These are phyloP conservation scores for Fragaria nilgerrensis DNA, from an alignment of 306 rosid genomes.

Conservation along the genomic window DNA sequence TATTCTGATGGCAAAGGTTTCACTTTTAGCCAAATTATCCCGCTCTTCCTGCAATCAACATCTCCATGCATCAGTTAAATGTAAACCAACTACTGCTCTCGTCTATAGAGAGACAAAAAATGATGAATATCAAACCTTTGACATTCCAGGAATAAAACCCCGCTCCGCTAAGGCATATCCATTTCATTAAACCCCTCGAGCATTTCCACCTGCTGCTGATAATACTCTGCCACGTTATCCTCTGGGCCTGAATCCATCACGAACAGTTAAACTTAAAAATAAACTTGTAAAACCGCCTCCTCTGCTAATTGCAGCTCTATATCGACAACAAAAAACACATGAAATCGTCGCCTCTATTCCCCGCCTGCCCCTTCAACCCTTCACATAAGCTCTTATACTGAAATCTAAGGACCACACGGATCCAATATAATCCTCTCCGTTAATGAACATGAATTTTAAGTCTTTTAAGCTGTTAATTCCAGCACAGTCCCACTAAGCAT, in stretches of 20 bases:
- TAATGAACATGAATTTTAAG: too few species aligned
- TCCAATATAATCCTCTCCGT: too few species aligned
- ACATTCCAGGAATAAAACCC: conserved; percentile 86
- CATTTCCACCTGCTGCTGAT: conserved; percentile 94
- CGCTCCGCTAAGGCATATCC: conserved; percentile 88
- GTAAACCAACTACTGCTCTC: conserved; percentile 4
- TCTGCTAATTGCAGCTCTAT: not conserved
- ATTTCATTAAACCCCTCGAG: conserved; percentile 95
- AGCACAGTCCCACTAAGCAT: not conserved
- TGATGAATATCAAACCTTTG: conserved; percentile 52
- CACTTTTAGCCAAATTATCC: conserved; percentile 78
- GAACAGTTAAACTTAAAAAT: not conserved
- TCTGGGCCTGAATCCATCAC: conserved; percentile 62
- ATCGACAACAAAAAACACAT: not conserved
- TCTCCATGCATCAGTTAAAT: conserved; percentile 23
- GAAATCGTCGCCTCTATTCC: not conserved
- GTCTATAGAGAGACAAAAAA: not conserved
- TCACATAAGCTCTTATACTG: not conserved
- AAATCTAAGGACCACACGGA: too few species aligned
- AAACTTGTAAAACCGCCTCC: not conserved
- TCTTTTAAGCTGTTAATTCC: not conserved
- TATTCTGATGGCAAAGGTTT: conserved; percentile 87
- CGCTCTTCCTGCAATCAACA: conserved; percentile 67
- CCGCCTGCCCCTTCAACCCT: not conserved
- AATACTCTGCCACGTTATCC: conserved; percentile 87